Conservation (phyloP, 371 early-diverging fungal species). For the Mucor indicus region DNA sequence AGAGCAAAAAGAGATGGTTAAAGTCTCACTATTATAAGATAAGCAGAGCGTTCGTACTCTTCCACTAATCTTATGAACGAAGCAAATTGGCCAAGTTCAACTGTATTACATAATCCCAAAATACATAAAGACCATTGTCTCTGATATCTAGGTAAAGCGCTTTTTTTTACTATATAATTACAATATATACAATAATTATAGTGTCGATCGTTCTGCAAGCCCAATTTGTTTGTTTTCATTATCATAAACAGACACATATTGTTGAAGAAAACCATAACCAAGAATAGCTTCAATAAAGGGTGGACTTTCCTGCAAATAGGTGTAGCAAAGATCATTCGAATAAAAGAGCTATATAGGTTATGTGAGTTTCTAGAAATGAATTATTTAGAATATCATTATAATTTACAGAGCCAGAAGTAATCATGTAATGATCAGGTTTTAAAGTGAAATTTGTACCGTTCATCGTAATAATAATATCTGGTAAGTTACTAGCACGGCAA, state of each 20-base stretch:
- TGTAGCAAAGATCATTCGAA: constrained; percentile 24
- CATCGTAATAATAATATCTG: constrained; percentile 23
- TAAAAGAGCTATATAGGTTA: constrained; percentile 9
- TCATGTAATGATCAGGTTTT: constrained; percentile 31
- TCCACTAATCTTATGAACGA: too few species aligned
- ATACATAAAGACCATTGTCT: too few species aligned
- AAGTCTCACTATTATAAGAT: too few species aligned
- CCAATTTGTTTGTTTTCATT: constrained; percentile 39
- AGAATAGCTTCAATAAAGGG: constrained; percentile 34
- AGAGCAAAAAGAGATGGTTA: too few species aligned
- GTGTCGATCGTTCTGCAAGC: constrained; percentile 24
- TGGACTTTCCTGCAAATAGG: constrained; percentile 39
- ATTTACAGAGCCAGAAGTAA: constrained; percentile 28
- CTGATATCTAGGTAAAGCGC: too few species aligned
- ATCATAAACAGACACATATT: constrained; percentile 42
- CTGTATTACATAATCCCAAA: too few species aligned
- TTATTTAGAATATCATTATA: too few species aligned
- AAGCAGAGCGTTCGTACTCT: too few species aligned
- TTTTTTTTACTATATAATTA: too few species aligned
- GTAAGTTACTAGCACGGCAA: constrained; percentile 20
- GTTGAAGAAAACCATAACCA: constrained; percentile 46
- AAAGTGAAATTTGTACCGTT: constrained; percentile 20
- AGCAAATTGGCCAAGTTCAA: too few species aligned
- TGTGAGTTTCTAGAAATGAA: too few species aligned
- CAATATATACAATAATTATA: too few species aligned